Percentiles rank a stretch among this genome's conserved stretches.
These are phyloP conservation scores for Daldinia sp. DNA, from an alignment of 2,329 filamentous ascomycete genomes.

Conservation along the genomic window DNA sequence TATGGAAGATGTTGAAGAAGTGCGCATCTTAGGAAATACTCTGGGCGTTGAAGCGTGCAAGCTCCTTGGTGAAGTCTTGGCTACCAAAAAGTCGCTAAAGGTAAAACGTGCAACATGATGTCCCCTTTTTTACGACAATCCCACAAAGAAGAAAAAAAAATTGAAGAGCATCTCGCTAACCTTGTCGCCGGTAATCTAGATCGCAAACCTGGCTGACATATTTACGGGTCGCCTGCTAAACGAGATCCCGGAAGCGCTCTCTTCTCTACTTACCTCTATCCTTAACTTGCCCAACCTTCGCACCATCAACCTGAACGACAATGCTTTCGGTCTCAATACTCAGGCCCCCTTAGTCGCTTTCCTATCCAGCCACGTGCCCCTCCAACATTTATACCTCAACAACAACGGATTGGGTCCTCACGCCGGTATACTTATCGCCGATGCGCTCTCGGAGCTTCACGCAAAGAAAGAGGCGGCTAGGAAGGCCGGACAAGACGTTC, in stretches of 20 bases:
- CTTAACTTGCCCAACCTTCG: conserved; percentile 85
- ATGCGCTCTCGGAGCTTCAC: conserved; percentile 84
- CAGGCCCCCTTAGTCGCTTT: conserved; percentile 93
- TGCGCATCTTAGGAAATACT: conserved; percentile 89
- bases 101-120: conserved; percentile 52
- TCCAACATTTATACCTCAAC: conserved; percentile 95
- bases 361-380: conserved; percentile 84
- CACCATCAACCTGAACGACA: conserved; percentile 96
- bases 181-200: conserved; percentile 50
- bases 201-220: conserved; percentile 94
- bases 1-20: conserved; percentile 80
- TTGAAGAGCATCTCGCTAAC: conserved; percentile 16
- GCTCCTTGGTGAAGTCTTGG: conserved; percentile 81
- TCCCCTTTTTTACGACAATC: background rate
- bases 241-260: conserved; percentile 92
- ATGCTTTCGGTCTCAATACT: conserved; percentile 96
- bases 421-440: conserved; percentile 86
- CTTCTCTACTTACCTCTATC: conserved; percentile 83
- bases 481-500: conserved; percentile 74
- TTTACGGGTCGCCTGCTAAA: conserved; percentile 93
- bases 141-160: background rate
- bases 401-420: conserved; percentile 97
- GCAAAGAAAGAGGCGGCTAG: conserved; percentile 82
- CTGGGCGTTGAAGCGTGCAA: conserved; percentile 88
- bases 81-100: conserved; percentile 83